A percentile compares a stretch with the other conserved stretches of the same genome.
These are phyloP conservation scores for Lipomyces chichibuensis DNA, from an alignment of 805 yeast species.

Conservation along the genomic window DNA sequence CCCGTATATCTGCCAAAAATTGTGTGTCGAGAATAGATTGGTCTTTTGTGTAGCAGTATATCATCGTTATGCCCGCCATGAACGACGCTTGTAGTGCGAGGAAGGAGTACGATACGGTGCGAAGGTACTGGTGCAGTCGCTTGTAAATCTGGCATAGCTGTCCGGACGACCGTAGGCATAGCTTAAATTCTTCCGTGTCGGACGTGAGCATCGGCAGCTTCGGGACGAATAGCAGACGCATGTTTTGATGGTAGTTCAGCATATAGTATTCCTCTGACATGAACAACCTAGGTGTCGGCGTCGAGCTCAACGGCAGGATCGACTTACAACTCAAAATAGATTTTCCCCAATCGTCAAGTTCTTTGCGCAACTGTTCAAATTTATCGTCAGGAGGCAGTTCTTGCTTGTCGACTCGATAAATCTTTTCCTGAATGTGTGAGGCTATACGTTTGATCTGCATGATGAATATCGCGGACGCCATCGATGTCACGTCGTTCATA, in stretches of 20 bases:
- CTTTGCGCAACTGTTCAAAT: constrained; percentile 20
- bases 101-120: constrained; percentile 31
- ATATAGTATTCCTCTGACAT: constrained; percentile 32
- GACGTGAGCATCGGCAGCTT: constrained; percentile 30
- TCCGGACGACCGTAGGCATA: constrained; percentile 31
- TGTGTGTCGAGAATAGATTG: constrained; percentile 32
- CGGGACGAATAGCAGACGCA: constrained; percentile 33
- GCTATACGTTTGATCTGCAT: constrained; percentile 30
- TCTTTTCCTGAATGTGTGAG: constrained; percentile 29
- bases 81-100: constrained; percentile 32
- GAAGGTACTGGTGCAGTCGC: constrained; percentile 30
- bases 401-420: constrained; percentile 31
- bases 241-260: constrained; percentile 30
- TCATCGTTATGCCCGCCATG: constrained; percentile 35
- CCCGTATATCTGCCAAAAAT: constrained; percentile 30
- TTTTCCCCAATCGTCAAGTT: constrained; percentile 30
- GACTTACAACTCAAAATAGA: constrained; percentile 18
- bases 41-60: constrained; percentile 33
- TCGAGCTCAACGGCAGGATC: constrained; percentile 23
- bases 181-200: constrained; percentile 30
- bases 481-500: constrained; percentile 19
- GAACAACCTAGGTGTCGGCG: constrained; percentile 25
- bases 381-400: constrained; percentile 30
- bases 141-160: constrained; percentile 33
- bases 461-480: constrained; percentile 30